Percentiles rank a stretch among this genome's conserved stretches.
Conservation (phyloP, 2,329 filamentous ascomycete species). For the Botrytis hyacinthi region DNA sequence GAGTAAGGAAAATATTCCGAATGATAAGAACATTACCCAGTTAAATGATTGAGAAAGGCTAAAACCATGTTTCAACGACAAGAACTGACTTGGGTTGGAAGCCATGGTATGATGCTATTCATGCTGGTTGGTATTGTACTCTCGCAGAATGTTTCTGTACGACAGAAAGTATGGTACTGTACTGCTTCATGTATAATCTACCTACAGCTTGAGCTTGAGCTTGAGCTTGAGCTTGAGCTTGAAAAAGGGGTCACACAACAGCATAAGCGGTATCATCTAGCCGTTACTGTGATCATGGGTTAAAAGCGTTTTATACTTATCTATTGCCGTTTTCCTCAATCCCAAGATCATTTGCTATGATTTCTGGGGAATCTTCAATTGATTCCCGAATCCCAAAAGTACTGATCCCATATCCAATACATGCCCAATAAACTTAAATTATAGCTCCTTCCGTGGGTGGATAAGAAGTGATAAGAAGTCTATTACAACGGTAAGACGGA, state of each 20-base stretch:
- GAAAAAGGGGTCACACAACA: not conserved
- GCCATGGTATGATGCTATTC: not conserved
- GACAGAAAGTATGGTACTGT: not conserved
- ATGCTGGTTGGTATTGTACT: not conserved
- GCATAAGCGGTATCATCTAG: not conserved
- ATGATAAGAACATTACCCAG: not conserved
- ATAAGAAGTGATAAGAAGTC: slow-evolving; percentile 3
- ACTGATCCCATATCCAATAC: not conserved
- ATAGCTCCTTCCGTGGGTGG: not conserved
- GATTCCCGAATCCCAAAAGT: not conserved
- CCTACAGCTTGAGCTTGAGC: not conserved
- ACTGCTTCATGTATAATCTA: not conserved
- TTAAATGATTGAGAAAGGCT: not conserved
- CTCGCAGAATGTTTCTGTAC: not conserved
- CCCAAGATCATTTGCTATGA: not conserved
- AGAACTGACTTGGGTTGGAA: not conserved
- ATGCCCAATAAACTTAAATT: not conserved
- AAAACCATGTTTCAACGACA: slow-evolving; percentile 5
- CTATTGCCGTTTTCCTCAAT: not conserved
- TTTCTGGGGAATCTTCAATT: not conserved
- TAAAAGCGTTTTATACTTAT: too few relatives aligned
- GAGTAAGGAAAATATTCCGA: not conserved
- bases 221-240: too few relatives aligned
- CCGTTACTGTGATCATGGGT: not conserved
- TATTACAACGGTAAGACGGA: not conserved